Conservation (phyloP, 306 rosid genomes). For the Potentilla sterilis region DNA sequence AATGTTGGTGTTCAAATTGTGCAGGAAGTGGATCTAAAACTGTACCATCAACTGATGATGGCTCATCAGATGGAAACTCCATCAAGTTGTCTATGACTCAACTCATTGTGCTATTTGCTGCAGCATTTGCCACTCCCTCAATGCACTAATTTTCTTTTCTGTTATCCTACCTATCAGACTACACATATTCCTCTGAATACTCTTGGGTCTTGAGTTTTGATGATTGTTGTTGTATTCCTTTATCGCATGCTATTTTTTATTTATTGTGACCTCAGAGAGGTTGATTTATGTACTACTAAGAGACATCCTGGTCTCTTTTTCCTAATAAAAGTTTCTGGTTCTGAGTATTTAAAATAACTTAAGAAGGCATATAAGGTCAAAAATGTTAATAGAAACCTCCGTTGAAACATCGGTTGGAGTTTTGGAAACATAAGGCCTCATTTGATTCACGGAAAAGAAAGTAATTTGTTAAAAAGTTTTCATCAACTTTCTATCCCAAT, state of each 20-base stretch:
- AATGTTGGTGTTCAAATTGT: not conserved
- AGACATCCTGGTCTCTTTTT: constrained; percentile 1
- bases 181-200: not conserved
- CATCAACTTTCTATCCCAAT: too few species aligned
- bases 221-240: not conserved
- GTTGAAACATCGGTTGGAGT: not conserved
- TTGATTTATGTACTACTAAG: not conserved
- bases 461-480: not conserved
- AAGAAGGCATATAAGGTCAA: not conserved
- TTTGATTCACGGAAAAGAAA: not conserved
- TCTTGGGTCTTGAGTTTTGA: not conserved
- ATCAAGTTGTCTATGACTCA: constrained; percentile 43
- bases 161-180: not conserved
- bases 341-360: not conserved
- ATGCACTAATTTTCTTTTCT: constrained; percentile 31
- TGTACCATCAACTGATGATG: constrained; percentile 47
- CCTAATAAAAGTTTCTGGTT: constrained; percentile 12
- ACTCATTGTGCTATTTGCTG: constrained; percentile 44
- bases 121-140: constrained; percentile 41
- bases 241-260: not conserved
- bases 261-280: constrained; percentile 5
- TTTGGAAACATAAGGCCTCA: not conserved
- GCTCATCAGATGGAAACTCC: constrained; percentile 53
- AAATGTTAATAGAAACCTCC: not conserved
- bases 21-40: constrained; percentile 59